Evolutionary conservation across 2,329 filamentous ascomycete genomes (phyloP).

Genomic region (Chalaropsis thielavioides): DNA sequence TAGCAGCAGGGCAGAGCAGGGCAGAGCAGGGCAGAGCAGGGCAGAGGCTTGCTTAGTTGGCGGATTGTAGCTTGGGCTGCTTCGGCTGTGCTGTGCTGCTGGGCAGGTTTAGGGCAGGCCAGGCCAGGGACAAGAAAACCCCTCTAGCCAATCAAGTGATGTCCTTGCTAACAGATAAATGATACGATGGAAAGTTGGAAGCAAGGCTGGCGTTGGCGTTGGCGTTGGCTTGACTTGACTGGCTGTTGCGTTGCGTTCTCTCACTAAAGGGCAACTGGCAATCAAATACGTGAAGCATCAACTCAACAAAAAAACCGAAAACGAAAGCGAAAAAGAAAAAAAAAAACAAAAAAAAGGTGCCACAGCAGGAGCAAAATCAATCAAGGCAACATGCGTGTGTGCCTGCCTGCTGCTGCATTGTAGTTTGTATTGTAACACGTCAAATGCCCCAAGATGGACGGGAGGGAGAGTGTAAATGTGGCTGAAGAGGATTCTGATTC

Average conservation of each 20-base stretch:
- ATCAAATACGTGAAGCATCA: not conserved
- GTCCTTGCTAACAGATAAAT: not conserved
- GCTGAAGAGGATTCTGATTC: not conserved
- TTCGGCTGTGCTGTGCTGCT: not conserved
- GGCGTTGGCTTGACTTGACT: too few species aligned
- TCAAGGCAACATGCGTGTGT: not conserved
- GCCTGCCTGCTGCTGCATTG: not conserved
- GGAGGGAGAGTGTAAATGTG: not conserved
- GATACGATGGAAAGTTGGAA: too few species aligned
- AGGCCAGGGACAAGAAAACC: too few species aligned
- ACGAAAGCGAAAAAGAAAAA: constrained; percentile 3
- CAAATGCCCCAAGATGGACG: not conserved
- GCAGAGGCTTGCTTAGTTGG: not conserved
- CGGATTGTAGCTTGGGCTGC: too few species aligned
- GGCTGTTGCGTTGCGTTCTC: too few species aligned
- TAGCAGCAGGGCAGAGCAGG: not conserved
- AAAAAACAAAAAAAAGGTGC: not conserved
- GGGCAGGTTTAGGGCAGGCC: too few species aligned
- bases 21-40: too few species aligned
- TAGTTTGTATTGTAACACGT: not conserved
- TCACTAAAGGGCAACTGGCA: too few species aligned
- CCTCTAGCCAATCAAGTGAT: not conserved
- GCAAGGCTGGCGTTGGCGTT: too few species aligned
- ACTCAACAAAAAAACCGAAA: constrained; percentile 6
- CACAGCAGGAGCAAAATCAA: not conserved